These are phyloP conservation scores for Suillus luteus DNA, from an alignment of 768 basidiomycete genomes.

Conservation along the genomic window DNA sequence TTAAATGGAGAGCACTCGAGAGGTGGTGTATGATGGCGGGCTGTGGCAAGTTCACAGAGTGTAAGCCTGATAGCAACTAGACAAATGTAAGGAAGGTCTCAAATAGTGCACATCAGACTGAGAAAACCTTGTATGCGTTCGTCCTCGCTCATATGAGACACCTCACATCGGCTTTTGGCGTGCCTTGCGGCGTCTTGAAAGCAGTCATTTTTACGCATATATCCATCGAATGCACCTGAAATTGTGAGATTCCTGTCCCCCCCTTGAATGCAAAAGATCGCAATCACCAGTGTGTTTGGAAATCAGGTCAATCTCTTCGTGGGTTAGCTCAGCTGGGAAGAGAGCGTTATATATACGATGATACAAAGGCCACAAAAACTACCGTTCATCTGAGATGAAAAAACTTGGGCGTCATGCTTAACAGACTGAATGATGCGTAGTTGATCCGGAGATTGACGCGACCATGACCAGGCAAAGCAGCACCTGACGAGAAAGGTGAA, in stretches of 20 bases:
- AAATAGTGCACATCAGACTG: neutral
- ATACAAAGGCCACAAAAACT: neutral
- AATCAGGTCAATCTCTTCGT: constrained; percentile 12
- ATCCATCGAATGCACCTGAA: constrained; percentile 44
- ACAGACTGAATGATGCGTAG: neutral
- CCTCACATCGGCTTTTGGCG: constrained; percentile 53
- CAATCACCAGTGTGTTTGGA: constrained; percentile 9
- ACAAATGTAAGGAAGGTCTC: constrained; percentile 17
- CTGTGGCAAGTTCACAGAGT: constrained; percentile 77
- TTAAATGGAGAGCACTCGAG: constrained; percentile 54
- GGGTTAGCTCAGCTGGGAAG: constrained; percentile 5
- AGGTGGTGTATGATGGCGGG: constrained; percentile 64
- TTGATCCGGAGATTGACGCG: constrained; percentile 22
- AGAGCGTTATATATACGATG: neutral
- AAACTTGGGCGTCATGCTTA: neutral
- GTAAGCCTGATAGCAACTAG: constrained; percentile 78
- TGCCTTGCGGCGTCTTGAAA: constrained; percentile 53
- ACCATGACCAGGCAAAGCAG: constrained; percentile 32
- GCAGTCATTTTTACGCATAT: constrained; percentile 58
- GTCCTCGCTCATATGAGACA: constrained; percentile 60
- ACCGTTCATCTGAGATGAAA: constrained; percentile 5
- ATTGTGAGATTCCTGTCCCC: neutral
- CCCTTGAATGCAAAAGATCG: neutral
- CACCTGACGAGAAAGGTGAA: constrained; percentile 10
- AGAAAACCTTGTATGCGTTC: constrained; percentile 59